Evolutionary conservation across 306 rosid species (phyloP).

Genomic region (Acacia crassicarpa): DNA sequence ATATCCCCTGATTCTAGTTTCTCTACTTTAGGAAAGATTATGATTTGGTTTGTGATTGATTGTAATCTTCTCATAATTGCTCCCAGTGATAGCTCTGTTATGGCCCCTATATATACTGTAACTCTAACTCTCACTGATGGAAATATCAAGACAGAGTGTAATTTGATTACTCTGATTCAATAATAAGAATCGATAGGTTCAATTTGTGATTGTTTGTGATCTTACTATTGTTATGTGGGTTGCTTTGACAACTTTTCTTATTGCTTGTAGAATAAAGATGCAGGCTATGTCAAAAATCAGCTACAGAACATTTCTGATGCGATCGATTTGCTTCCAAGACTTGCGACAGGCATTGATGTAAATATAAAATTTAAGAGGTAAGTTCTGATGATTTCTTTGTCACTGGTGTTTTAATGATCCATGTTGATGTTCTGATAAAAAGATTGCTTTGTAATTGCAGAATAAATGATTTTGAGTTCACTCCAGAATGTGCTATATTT

Average conservation of each 20-base stretch:
- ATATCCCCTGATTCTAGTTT: too few species aligned
- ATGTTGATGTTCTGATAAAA: conserved; percentile 34
- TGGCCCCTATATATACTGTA: too few species aligned
- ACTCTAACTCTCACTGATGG: too few species aligned
- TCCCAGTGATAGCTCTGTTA: too few species aligned
- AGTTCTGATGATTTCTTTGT: conserved; percentile 25
- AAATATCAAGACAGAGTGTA: too few species aligned
- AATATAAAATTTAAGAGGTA: conserved; percentile 89
- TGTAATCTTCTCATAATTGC: too few species aligned
- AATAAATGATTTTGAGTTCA: conserved; percentile 91
- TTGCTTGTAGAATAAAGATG: conserved; percentile 75
- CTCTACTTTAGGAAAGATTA: too few species aligned
- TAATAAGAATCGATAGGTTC: conserved; percentile 37
- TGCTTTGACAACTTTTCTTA: conserved; percentile 25
- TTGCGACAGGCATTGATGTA: conserved; percentile 99
- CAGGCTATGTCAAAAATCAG: conserved; percentile 85
- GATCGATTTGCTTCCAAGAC: conserved; percentile 94
- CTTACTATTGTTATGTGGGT: conserved; percentile 12
- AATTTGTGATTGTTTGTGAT: conserved; percentile 4
- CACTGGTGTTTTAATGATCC: conserved; percentile 27
- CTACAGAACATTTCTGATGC: conserved; percentile 97
- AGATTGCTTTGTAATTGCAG: conserved; percentile 52
- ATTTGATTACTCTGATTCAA: too few species aligned
- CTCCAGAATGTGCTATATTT: conserved; percentile 96
- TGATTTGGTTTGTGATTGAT: too few species aligned